Evolutionary conservation across 176 grass and related monocot species (phyloP).

Genomic region (Oryza meyeriana): DNA sequence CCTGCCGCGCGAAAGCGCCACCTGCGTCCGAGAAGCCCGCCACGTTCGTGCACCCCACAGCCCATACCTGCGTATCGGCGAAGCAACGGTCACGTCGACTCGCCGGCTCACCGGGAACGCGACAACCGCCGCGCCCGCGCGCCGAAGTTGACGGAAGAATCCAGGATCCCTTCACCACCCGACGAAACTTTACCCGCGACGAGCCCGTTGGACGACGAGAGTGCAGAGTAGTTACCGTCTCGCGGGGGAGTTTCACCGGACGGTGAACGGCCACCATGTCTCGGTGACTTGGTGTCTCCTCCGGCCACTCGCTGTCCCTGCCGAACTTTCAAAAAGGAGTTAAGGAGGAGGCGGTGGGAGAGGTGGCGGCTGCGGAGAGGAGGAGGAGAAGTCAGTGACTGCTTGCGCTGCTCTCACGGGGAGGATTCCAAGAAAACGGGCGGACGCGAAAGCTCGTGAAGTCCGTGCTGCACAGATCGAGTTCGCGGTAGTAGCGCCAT

Average conservation of each 20-base stretch:
- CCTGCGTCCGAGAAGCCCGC: constrained; percentile 34
- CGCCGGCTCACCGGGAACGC: constrained; percentile 19
- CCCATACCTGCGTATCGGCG: neutral
- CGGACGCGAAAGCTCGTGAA: neutral
- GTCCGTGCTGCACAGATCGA: neutral
- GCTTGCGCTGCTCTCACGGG: neutral
- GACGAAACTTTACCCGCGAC: neutral
- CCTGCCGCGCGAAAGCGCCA: constrained; percentile 37
- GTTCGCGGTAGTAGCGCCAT: neutral
- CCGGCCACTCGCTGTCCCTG: constrained; percentile 34
- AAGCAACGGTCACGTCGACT: constrained; percentile 41
- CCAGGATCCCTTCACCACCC: constrained; percentile 36
- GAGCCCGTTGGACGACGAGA: neutral
- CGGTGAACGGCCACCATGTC: constrained; percentile 25
- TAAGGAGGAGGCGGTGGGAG: neutral
- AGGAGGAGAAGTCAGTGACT: neutral
- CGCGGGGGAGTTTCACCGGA: constrained; percentile 20
- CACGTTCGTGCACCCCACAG: constrained; percentile 34
- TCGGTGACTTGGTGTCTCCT: neutral
- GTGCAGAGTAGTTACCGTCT: neutral
- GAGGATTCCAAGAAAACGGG: constrained; percentile 21
- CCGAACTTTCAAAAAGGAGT: constrained; percentile 40
- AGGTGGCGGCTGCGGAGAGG: no score
- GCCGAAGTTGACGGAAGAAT: constrained; percentile 3
- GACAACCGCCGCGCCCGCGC: constrained; percentile 28